Base-by-base conservation (phyloP, 2,329 filamentous ascomycete species). In the Aspergillus glaucus region DNA sequence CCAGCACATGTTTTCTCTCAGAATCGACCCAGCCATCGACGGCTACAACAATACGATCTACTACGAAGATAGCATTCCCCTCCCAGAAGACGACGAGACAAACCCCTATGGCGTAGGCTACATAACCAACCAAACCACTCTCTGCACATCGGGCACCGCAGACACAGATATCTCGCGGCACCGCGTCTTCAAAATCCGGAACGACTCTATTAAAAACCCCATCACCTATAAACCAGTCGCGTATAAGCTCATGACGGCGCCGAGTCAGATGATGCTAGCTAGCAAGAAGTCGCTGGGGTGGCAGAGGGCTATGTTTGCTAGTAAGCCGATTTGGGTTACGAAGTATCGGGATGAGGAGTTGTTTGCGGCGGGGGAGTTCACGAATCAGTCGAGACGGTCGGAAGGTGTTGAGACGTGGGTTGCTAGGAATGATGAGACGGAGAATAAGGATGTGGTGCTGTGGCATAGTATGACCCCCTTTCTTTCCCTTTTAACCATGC, bases 1-100 rank as follows among this genome's bases (percentile, higher is more conserved):
- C 60, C 86, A 91, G 62, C 87, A 90, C 66, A 86, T 89, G 64
- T 88, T 91, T 70, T 83, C 79, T 3, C 73, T 84, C 4, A 78
- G 81, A 7, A 71, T 85, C 10, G 81, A 85, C 59, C 81, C 81
- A n/a, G 79, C 78, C 54, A 70, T 82, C 44, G 80, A 80, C 50
- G 81, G 81, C 0, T 74, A 75, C 51, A 67, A 70, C 21, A 82
- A 82, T 59, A 69, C 75, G 1, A 64, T 82, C 24, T 73, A 79
- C 48, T 79, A 85, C 59, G 73, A 79, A 49, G 80, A 83, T 58
- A 79, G 78, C 2, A 76, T 81, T 46, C 67, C 84, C 0, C 80
- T 86, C 74, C 79, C 81, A 1, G 72, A 81, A 42, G 72, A 76
- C 39, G 62, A 67, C 2, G 63, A 65, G 17, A 40, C 17, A 40